phyloP scores from a whole-genome alignment of 2,329 filamentous ascomycete genomes.

The Apiospora aurea region DNA sequence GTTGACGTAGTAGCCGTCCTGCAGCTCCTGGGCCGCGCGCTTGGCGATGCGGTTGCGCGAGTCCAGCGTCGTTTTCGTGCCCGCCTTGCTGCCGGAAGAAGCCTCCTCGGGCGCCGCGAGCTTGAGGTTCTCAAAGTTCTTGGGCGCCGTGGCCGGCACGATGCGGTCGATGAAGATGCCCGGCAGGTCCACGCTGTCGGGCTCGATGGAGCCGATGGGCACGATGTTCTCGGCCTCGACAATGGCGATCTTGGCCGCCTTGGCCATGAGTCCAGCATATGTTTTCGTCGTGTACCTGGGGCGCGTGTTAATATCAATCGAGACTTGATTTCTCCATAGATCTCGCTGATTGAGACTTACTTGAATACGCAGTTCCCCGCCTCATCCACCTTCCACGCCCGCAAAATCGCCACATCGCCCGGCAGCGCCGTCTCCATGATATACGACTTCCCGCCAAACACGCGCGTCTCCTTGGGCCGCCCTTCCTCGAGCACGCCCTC shows the following conservation, averaged over 20 bases:
- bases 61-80: slow-evolving; percentile 45
- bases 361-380: slow-evolving; percentile 83
- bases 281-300: slow-evolving; percentile 74
- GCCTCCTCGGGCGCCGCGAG: slow-evolving; percentile 53
- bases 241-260: slow-evolving; percentile 79
- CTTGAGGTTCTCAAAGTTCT: slow-evolving; percentile 76
- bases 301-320: slow-evolving; percentile 30
- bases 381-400: slow-evolving; percentile 78
- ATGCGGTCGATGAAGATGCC: slow-evolving; percentile 86
- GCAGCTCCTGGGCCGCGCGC: slow-evolving; percentile 80
- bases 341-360: slow-evolving; percentile 44
- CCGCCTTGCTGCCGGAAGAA: slow-evolving; percentile 45
- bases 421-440: slow-evolving; percentile 80
- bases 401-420: slow-evolving; percentile 79
- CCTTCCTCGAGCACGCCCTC: slow-evolving; percentile 70
- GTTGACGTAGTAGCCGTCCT: slow-evolving; percentile 82
- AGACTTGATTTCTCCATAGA: not conserved
- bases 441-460: slow-evolving; percentile 76
- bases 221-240: slow-evolving; percentile 89
- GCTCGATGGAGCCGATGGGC: slow-evolving; percentile 73
- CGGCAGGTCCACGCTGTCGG: slow-evolving; percentile 78
- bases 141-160: slow-evolving; percentile 74
- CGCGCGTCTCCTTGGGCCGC: slow-evolving; percentile 71
- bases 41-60: slow-evolving; percentile 76
- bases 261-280: slow-evolving; percentile 80